phyloP scores from a whole-genome alignment of 2,329 filamentous ascomycete genomes.

The Zymoseptoria crescenta region DNA sequence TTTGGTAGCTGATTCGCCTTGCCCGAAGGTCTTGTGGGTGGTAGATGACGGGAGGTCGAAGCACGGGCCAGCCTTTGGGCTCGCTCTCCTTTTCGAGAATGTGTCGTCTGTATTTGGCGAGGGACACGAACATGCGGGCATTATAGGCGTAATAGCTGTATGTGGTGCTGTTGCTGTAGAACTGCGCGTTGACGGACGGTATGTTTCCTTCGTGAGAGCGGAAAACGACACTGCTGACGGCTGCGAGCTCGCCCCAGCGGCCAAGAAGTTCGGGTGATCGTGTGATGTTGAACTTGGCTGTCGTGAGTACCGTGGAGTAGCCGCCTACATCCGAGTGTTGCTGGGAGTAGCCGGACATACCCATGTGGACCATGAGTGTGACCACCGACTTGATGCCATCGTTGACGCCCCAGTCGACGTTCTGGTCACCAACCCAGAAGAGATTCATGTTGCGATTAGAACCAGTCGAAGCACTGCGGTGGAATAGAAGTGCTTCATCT shows the following conservation, averaged over 20 bases:
- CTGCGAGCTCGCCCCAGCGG: conserved; percentile 32
- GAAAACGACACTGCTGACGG: conserved; percentile 30
- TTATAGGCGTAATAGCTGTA: conserved; percentile 33
- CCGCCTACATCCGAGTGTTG: conserved; percentile 32
- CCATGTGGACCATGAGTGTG: conserved; percentile 32
- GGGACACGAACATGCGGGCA: conserved; percentile 29
- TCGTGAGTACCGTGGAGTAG: conserved; percentile 29
- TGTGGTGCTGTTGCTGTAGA: conserved; percentile 30
- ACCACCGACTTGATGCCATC: conserved; percentile 32
- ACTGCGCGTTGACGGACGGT: conserved; percentile 31
- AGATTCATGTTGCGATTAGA: conserved; percentile 31
- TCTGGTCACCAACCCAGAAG: conserved; percentile 35
- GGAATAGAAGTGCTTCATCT: conserved; percentile 29
- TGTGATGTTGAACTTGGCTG: conserved; percentile 27
- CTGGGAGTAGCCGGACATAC: conserved; percentile 30
- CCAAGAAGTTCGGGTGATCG: conserved; percentile 31
- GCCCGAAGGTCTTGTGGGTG: conserved; percentile 18
- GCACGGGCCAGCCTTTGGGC: conserved; percentile 24
- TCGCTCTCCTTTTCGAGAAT: conserved; percentile 24
- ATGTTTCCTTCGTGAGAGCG: conserved; percentile 35
- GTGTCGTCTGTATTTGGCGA: conserved; percentile 27
- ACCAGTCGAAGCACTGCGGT: conserved; percentile 29
- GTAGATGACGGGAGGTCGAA: conserved; percentile 22
- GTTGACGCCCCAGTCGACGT: conserved; percentile 29
- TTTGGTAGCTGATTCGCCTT: conserved; percentile 22